phyloP scores from a whole-genome alignment of 352 stramenopile species.

The Halophytophthora polymorphica region DNA sequence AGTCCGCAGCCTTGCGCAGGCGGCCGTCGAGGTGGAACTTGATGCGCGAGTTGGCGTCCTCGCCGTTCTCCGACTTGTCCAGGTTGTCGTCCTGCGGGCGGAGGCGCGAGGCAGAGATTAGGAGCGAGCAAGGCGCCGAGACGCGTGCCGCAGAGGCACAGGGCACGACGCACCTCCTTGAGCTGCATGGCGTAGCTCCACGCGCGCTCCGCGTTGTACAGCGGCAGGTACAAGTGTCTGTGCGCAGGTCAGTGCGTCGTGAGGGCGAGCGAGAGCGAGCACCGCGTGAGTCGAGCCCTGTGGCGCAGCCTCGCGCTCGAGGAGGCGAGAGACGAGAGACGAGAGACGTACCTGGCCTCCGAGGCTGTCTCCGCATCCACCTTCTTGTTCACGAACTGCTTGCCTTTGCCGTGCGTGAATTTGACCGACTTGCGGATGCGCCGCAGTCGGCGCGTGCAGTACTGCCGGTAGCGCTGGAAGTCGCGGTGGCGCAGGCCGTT shows the following conservation, averaged over 20 bases:
- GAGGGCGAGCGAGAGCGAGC: background rate
- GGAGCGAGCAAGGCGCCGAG: too few species aligned
- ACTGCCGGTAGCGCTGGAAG: conserved; percentile 91
- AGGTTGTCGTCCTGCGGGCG: conserved; percentile 82
- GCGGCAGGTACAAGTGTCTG: conserved; percentile 86
- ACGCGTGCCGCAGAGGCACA: background rate
- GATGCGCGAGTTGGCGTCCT: conserved; percentile 85
- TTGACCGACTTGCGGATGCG: conserved; percentile 87
- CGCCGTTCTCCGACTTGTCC: conserved; percentile 82
- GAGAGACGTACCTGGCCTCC: conserved; percentile 42
- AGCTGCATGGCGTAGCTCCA: conserved; percentile 92
- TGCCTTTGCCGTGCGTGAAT: conserved; percentile 87
- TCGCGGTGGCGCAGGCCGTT: conserved; percentile 89
- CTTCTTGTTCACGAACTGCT: conserved; percentile 80
- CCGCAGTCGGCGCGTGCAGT: conserved; percentile 83
- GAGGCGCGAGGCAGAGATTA: too few species aligned
- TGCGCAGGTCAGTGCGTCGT: conserved; percentile 28
- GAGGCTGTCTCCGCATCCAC: conserved; percentile 76
- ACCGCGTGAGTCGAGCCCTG: too few species aligned
- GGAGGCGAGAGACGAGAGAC: background rate
- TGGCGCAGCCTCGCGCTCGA: too few species aligned
- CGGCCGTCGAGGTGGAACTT: conserved; percentile 88
- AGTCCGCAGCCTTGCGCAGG: conserved; percentile 85
- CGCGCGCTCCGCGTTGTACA: conserved; percentile 89
- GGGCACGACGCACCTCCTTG: conserved; percentile 39